A percentile compares a stretch with the other conserved stretches of the same genome.
Evolutionary conservation across 1,284 basidiomycete species (phyloP).

Genomic region (Cryptococcus maquisensis): DNA sequence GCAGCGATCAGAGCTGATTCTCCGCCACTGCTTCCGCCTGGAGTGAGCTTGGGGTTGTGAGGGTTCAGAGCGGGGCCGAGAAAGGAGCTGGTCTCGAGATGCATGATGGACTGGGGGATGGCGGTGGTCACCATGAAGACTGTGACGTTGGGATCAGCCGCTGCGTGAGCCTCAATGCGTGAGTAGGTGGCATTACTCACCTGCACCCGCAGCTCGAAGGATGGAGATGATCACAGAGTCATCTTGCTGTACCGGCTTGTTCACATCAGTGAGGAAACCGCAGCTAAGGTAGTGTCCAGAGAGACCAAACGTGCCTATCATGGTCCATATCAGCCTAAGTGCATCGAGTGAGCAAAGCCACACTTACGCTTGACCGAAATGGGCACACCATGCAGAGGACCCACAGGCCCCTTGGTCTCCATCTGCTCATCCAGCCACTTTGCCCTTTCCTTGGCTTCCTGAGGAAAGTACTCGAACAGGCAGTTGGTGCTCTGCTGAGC

Average conservation of each 20-base stretch:
- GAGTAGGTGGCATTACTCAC: too few species aligned
- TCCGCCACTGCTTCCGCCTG: constrained; percentile 60
- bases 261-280: background rate
- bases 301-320: background rate
- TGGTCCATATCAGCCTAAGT: too few species aligned
- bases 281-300: constrained; percentile 3
- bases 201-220: constrained; percentile 15
- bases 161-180: too few species aligned
- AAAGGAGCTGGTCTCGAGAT: constrained; percentile 25
- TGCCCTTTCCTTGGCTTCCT: constrained; percentile 58
- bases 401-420: constrained; percentile 53
- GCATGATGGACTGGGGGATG: constrained; percentile 33
- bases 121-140: constrained; percentile 25
- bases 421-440: constrained; percentile 58
- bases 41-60: constrained; percentile 54
- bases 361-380: constrained; percentile 55
- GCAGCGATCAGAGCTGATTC: constrained; percentile 55
- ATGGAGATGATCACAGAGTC: constrained; percentile 11
- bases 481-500: constrained; percentile 55
- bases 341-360: too few species aligned
- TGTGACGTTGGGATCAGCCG: constrained; percentile 5
- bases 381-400: constrained; percentile 61
- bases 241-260: background rate
- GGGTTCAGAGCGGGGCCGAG: constrained; percentile 48
- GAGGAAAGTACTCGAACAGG: constrained; percentile 65